These are phyloP conservation scores for Coprinellus micaceus DNA, from an alignment of 768 basidiomycete genomes.

Conservation along the genomic window DNA sequence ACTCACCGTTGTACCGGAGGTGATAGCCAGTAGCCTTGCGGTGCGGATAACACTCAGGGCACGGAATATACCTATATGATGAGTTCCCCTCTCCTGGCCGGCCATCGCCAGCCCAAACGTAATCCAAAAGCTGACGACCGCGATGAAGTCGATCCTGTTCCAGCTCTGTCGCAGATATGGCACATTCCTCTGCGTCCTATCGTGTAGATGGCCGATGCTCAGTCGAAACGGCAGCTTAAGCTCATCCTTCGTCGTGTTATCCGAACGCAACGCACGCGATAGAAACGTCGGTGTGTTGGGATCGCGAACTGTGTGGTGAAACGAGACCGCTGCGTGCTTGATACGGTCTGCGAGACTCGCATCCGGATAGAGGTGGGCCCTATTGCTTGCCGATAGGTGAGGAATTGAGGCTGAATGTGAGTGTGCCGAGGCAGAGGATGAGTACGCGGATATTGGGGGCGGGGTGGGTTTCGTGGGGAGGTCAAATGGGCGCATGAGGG, in stretches of 20 bases:
- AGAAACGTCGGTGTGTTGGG: constrained; percentile 47
- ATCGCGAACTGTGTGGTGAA: constrained; percentile 40
- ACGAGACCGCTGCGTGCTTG: constrained; percentile 27
- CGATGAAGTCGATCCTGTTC: constrained; percentile 86
- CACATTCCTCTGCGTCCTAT: constrained; percentile 61
- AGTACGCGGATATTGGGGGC: constrained; percentile 26
- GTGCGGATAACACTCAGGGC: constrained; percentile 84
- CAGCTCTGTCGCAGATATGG: constrained; percentile 93
- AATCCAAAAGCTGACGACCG: constrained; percentile 86
- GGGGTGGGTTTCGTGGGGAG: constrained; percentile 28
- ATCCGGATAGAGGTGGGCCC: constrained; percentile 10
- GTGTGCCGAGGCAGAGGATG: constrained; percentile 13
- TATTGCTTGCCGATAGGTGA: constrained; percentile 12
- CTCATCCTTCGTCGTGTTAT: constrained; percentile 27
- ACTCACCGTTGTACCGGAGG: constrained; percentile 85
- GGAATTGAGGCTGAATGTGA: constrained; percentile 5
- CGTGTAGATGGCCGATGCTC: constrained; percentile 50
- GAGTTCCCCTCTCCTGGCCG: constrained; percentile 60
- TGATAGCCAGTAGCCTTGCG: constrained; percentile 79
- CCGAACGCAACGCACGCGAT: constrained; percentile 45
- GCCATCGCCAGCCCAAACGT: constrained; percentile 66
- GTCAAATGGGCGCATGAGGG: constrained; percentile 52
- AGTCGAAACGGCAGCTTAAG: constrained; percentile 62
- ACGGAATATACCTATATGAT: constrained; percentile 84
- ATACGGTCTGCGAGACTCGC: constrained; percentile 25